Conservation (phyloP, 768 basidiomycete genomes). For the Lanmaoa rubissima region DNA sequence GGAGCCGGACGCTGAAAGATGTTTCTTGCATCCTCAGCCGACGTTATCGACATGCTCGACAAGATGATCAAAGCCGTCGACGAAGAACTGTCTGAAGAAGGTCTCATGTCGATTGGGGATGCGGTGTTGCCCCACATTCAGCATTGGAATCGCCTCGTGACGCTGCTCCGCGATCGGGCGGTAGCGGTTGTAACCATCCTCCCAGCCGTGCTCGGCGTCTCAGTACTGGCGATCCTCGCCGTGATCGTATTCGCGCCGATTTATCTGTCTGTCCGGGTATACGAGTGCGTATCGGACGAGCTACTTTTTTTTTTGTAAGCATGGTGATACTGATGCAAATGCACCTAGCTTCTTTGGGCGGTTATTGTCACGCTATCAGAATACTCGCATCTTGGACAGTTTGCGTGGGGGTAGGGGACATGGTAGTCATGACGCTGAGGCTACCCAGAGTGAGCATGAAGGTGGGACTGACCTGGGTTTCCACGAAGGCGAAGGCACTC, state of each 20-base stretch:
- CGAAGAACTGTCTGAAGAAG: constrained; percentile 16
- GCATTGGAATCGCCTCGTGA: constrained; percentile 20
- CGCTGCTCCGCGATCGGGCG: neutral
- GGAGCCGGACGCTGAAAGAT: neutral
- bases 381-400: constrained; percentile 3
- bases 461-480: neutral
- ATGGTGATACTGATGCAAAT: neutral
- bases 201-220: constrained; percentile 21
- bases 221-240: constrained; percentile 14
- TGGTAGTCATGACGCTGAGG: neutral
- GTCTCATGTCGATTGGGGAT: constrained; percentile 19
- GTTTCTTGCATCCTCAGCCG: neutral
- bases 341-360: neutral
- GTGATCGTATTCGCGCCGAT: constrained; percentile 6
- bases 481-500: neutral
- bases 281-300: constrained; percentile 8
- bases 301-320: neutral
- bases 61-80: constrained; percentile 23
- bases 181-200: constrained; percentile 7
- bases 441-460: no score
- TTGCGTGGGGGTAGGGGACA: neutral
- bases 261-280: constrained; percentile 1
- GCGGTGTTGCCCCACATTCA: constrained; percentile 15
- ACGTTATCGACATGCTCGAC: constrained; percentile 15
- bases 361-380: neutral